A percentile compares a stretch with the other conserved stretches of the same genome.
Conservation (phyloP, 176 grass and related monocot species). For the Musa acuminata region DNA sequence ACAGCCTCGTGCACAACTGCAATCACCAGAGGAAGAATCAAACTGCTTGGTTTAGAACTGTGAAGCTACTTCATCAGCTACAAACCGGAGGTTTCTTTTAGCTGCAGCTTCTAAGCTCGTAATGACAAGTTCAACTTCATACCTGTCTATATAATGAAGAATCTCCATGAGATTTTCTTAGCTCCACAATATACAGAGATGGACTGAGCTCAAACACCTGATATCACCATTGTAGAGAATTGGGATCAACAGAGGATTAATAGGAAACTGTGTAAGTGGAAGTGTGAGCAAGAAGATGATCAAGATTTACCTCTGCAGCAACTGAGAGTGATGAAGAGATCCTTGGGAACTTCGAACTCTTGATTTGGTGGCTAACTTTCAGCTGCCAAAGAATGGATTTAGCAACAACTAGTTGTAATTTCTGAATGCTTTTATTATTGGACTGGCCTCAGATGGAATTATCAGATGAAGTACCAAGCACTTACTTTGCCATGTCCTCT, state of each 20-base stretch:
- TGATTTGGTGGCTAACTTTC: slow-evolving; percentile 31
- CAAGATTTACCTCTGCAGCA: slow-evolving; percentile 36
- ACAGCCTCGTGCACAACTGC: slow-evolving; percentile 60
- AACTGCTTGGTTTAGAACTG: neutral
- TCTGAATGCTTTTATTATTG: neutral
- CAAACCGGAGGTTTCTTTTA: neutral
- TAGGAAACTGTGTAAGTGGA: too few relatives aligned
- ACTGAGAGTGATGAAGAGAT: slow-evolving; percentile 40
- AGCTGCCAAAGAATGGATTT: slow-evolving; percentile 31
- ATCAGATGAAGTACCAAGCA: neutral
- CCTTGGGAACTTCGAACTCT: slow-evolving; percentile 15
- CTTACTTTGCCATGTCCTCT: slow-evolving; percentile 38
- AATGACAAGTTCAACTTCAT: neutral
- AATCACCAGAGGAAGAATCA: slow-evolving; percentile 1
- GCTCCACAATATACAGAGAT: slow-evolving; percentile 62
- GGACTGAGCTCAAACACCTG: slow-evolving; percentile 81
- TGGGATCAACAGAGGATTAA: too few relatives aligned
- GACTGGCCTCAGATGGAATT: neutral
- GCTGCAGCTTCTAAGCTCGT: neutral
- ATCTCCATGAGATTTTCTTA: slow-evolving; percentile 66
- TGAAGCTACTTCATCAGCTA: too few relatives aligned
- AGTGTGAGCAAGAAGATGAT: neutral
- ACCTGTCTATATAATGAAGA: slow-evolving; percentile 65
- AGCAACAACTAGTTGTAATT: neutral
- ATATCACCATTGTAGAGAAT: neutral